phyloP scores from a whole-genome alignment of 2,329 filamentous ascomycete species.

The Fusarium sp. region DNA sequence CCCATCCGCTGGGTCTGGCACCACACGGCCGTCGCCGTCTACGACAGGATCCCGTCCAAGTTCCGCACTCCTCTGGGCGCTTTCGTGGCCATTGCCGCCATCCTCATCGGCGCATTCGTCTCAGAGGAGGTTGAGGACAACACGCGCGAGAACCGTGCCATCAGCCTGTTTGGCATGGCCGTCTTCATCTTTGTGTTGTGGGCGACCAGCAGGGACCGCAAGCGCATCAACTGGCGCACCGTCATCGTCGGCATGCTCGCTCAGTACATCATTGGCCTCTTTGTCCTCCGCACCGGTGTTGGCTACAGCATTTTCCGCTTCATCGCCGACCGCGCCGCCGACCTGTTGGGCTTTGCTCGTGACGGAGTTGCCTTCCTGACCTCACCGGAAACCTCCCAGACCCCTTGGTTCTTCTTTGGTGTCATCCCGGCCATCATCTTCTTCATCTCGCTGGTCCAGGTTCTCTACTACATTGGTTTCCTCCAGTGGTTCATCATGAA shows the following conservation, averaged over 20 bases:
- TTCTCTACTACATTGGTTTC: conserved; percentile 85
- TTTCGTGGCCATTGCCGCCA: conserved; percentile 75
- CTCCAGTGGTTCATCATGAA: conserved; percentile 93
- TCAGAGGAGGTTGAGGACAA: conserved; percentile 82
- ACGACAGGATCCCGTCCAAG: conserved; percentile 76
- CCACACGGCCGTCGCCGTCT: conserved; percentile 72
- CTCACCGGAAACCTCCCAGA: conserved; percentile 58
- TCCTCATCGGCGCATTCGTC: conserved; percentile 84
- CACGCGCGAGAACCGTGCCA: conserved; percentile 83
- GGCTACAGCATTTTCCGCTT: conserved; percentile 95
- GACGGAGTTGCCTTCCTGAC: conserved; percentile 81
- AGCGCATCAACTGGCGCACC: conserved; percentile 78
- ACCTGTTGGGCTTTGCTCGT: conserved; percentile 82
- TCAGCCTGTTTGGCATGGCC: conserved; percentile 84
- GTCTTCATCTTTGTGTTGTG: conserved; percentile 80
- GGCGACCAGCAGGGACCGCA: conserved; percentile 79
- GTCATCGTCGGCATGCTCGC: conserved; percentile 91
- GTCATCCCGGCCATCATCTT: conserved; percentile 96
- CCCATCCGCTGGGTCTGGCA: conserved; percentile 80
- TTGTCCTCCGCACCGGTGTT: conserved; percentile 84
- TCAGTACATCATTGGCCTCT: conserved; percentile 90
- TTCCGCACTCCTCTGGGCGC: conserved; percentile 76
- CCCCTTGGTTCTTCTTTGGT: conserved; percentile 79
- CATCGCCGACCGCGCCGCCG: conserved; percentile 81
- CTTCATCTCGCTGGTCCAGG: conserved; percentile 93